Conservation (phyloP, 2,329 filamentous ascomycete species). For the Ilyonectria sp. region DNA sequence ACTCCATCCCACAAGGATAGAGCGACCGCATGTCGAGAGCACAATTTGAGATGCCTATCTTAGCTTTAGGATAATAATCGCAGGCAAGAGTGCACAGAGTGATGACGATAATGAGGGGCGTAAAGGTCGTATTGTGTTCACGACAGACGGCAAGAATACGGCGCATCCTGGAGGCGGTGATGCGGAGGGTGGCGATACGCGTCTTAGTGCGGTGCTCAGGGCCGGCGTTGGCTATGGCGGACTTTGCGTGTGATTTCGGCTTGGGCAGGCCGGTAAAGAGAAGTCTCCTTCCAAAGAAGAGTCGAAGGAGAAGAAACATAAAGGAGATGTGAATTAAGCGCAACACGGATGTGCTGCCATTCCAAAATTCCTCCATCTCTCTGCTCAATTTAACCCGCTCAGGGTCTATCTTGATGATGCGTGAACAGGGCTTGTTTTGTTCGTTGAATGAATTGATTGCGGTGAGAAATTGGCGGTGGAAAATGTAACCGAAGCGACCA, state of each 20-base stretch:
- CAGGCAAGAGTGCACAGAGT: constrained; percentile 31
- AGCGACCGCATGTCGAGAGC: constrained; percentile 30
- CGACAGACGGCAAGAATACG: constrained; percentile 39
- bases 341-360: constrained; percentile 16
- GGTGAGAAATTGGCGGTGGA: constrained; percentile 33
- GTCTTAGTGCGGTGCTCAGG: constrained; percentile 29
- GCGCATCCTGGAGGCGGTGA: constrained; percentile 24
- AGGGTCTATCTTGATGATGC: constrained; percentile 23
- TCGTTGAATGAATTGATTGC: constrained; percentile 24
- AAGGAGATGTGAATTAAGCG: constrained; percentile 22
- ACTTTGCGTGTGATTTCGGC: constrained; percentile 14
- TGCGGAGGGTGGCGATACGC: constrained; percentile 23
- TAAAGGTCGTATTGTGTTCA: constrained; percentile 39
- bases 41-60: constrained; percentile 33
- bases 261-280: constrained; percentile 25
- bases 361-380: constrained; percentile 24
- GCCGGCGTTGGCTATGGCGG: neutral
- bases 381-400: constrained; percentile 24
- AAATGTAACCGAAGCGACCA: constrained; percentile 28
- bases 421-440: neutral
- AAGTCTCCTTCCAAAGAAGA: constrained; percentile 22
- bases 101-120: constrained; percentile 38
- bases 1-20: constrained; percentile 1
- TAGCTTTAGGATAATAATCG: constrained; percentile 44
- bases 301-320: constrained; percentile 16